Evolutionary conservation across 495 filamentous ascomycete species (phyloP).

Genomic region (Hypoxylon intermedium): DNA sequence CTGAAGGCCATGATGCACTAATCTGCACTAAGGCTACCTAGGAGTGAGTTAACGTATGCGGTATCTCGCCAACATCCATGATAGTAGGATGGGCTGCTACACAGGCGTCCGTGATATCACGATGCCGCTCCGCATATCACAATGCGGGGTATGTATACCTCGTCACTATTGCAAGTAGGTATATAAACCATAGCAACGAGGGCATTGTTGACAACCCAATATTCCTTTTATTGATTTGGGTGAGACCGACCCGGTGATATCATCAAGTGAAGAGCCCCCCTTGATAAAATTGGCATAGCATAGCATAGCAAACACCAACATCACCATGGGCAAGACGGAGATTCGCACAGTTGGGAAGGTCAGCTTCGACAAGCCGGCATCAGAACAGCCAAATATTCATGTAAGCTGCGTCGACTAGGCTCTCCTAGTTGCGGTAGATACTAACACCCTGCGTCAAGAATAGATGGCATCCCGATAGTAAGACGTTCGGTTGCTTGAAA

Average conservation of each 20-base stretch:
- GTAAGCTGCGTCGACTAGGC: constrained; percentile 54
- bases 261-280: not conserved
- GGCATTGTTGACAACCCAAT: not conserved
- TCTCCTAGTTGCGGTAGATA: not conserved
- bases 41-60: not conserved
- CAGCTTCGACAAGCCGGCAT: constrained; percentile 76
- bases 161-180: not conserved
- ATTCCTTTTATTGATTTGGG: not conserved
- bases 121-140: constrained; percentile 13
- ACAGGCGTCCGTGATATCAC: constrained; percentile 16
- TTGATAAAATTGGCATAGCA: not conserved
- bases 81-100: constrained; percentile 3
- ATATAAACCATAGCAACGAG: not conserved
- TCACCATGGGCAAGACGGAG: constrained; percentile 61
- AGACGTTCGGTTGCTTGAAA: constrained; percentile 14
- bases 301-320: not conserved
- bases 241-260: not conserved
- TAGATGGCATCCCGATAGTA: constrained; percentile 93
- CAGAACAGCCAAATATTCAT: constrained; percentile 76
- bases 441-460: constrained; percentile 62
- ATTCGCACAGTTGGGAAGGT: constrained; percentile 82
- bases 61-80: constrained; percentile 15
- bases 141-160: constrained; percentile 31
- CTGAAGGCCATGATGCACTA: constrained; percentile 2
- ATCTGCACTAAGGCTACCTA: constrained; percentile 6